These are phyloP conservation scores for Dicorynia guianensis DNA, from an alignment of 306 rosid species.

Conservation along the genomic window DNA sequence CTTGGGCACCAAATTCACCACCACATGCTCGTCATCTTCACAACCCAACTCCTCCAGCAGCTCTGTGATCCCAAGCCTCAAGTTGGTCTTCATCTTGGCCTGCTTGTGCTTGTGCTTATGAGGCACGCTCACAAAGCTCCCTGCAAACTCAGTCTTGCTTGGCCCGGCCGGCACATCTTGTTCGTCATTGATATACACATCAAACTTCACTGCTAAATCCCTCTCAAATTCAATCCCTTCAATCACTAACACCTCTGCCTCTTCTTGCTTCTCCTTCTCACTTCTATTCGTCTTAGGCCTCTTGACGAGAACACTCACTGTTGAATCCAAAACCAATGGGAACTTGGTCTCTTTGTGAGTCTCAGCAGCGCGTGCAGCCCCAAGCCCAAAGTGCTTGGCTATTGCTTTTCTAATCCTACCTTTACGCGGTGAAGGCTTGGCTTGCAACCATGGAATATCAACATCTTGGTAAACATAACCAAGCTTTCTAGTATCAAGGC, in stretches of 20 bases:
- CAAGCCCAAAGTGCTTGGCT: neutral
- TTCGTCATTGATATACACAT: slow-evolving; percentile 68
- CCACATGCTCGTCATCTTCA: slow-evolving; percentile 60
- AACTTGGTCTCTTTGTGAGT: slow-evolving; percentile 22
- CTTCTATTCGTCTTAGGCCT: slow-evolving; percentile 56
- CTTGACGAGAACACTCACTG: slow-evolving; percentile 48
- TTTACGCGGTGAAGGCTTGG: slow-evolving; percentile 48
- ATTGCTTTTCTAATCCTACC: neutral
- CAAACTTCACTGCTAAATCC: slow-evolving; percentile 57
- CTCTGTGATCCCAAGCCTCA: slow-evolving; percentile 61
- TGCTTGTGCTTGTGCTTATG: slow-evolving; percentile 43
- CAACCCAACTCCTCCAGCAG: slow-evolving; percentile 67
- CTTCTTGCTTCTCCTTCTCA: slow-evolving; percentile 44
- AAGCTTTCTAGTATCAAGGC: slow-evolving; percentile 48
- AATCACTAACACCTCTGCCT: slow-evolving; percentile 63
- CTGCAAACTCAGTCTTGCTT: slow-evolving; percentile 62
- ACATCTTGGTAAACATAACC: slow-evolving; percentile 64
- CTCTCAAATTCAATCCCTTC: slow-evolving; percentile 60
- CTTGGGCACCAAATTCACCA: slow-evolving; percentile 70
- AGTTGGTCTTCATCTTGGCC: slow-evolving; percentile 34
- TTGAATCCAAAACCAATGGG: slow-evolving; percentile 54
- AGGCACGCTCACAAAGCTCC: slow-evolving; percentile 71
- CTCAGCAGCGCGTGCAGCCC: slow-evolving; percentile 43
- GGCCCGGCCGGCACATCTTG: slow-evolving; percentile 55
- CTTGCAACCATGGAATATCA: slow-evolving; percentile 54